Base-by-base conservation (phyloP, 2,329 filamentous ascomycete species). In the Alternaria burnsii region DNA sequence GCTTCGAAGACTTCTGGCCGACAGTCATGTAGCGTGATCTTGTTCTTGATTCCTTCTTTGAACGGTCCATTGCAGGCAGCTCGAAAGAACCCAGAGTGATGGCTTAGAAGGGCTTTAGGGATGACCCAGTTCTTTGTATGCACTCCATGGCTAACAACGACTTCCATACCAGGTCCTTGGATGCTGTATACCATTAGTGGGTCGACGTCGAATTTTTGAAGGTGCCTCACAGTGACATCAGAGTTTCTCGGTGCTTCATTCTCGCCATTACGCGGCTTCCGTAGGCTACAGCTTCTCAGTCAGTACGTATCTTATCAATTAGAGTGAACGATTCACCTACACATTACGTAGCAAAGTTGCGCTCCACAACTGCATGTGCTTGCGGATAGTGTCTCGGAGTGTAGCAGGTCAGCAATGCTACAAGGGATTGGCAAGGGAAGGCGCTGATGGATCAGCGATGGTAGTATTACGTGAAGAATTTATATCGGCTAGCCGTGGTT, bases 111-210 rank as follows among this genome's bases (percentile, higher is more conserved):
- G n/a, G 36, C 36, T 40, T 40, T 20, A 5, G 36, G 36, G 5
- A 20, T 11, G 18, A 9, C n/a, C n/a, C 7, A 40, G 6, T 10
- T 16, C n/a, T n/a, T 3, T 40, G 36, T 20, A n/a, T 5, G 7
- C 4, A 18, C n/a, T 8, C 36, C 36, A 10, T 9, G 10, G 8
- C 3, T 20, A n/a, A 20, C n/a, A 3, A 40, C 1, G 36, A 40
- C n/a, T 40, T 40, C 36, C 36, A 20, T 40, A 5, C 8, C n/a
- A 18, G 36, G 36, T 40, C 36, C 36, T 20, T 40, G n/a, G 36
- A 40, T 8, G n/a, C n/a, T 40, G 5, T 10, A 0, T 20, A 5
- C 2, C 0, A 20, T 40, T 20, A 11, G n/a, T 40, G 0, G 2
- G 36, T 40, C n/a, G 5, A 5, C n/a, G 9, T 20, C 8, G 8